Percentiles rank a stretch among this genome's conserved stretches.
Evolutionary conservation across 305 asterid genomes (phyloP).

Genomic region (Fraxinus sp.): DNA sequence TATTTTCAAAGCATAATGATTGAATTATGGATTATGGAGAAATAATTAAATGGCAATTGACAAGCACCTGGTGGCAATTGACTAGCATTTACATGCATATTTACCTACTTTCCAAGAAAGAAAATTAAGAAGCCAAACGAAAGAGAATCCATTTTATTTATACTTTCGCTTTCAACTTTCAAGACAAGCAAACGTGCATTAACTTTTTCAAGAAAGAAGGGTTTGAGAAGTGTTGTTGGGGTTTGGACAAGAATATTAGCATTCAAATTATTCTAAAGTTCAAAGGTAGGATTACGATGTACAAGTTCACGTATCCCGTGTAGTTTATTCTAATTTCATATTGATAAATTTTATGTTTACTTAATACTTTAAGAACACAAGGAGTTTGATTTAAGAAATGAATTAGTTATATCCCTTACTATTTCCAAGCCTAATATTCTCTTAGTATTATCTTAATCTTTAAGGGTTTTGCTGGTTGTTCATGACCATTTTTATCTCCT

Average conservation of each 20-base stretch:
- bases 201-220: neutral
- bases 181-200: neutral
- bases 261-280: neutral
- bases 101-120: neutral
- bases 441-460: neutral
- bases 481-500: neutral
- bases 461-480: no score
- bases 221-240: neutral
- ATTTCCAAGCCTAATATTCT: neutral
- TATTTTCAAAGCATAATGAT: neutral
- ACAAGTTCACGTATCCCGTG: neutral
- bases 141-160: neutral
- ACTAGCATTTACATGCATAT: neutral
- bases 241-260: neutral
- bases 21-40: neutral
- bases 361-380: neutral
- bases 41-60: neutral
- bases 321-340: neutral
- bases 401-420: neutral
- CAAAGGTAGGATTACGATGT: neutral
- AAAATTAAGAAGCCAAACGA: neutral
- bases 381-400: neutral
- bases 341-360: neutral
- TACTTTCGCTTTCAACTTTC: neutral
- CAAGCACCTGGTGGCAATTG: neutral